Conservation (phyloP, 371 early-diverging fungal genomes). For the Mortierella polycephala region DNA sequence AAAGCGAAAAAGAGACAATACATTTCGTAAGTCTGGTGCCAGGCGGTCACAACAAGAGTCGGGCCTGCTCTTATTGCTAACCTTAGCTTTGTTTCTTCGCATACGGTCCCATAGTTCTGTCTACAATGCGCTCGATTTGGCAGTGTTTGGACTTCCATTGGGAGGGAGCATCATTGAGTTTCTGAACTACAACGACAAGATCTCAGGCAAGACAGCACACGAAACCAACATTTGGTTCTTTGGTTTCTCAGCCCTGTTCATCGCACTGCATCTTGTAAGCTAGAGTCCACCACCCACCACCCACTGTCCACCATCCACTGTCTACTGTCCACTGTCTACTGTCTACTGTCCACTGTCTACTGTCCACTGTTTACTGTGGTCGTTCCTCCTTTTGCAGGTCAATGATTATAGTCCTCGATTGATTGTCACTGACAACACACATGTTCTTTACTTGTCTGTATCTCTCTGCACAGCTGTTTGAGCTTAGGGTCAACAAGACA, state of each 20-base stretch:
- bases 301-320: background rate
- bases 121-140: slow-evolving; percentile 17
- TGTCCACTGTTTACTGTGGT: background rate
- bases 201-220: too few species aligned
- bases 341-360: too few species aligned
- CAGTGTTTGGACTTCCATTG: slow-evolving; percentile 8
- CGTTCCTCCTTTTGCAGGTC: too few species aligned
- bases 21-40: background rate
- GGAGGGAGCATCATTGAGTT: slow-evolving; percentile 9
- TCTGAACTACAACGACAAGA: background rate
- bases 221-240: slow-evolving; percentile 1
- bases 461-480: slow-evolving; percentile 15
- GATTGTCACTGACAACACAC: background rate
- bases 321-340: background rate
- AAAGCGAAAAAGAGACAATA: background rate
- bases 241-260: slow-evolving; percentile 15
- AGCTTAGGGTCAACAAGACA: slow-evolving; percentile 21
- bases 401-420: background rate
- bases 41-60: too few species aligned
- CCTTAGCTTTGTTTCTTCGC: background rate
- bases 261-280: slow-evolving; percentile 24
- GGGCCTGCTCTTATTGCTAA: too few species aligned
- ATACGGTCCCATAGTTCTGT: slow-evolving; percentile 10
- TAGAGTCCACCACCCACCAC: too few species aligned
- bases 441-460: background rate